Conservation (phyloP, 306 rosid species). For the Boehmeria nivea region DNA sequence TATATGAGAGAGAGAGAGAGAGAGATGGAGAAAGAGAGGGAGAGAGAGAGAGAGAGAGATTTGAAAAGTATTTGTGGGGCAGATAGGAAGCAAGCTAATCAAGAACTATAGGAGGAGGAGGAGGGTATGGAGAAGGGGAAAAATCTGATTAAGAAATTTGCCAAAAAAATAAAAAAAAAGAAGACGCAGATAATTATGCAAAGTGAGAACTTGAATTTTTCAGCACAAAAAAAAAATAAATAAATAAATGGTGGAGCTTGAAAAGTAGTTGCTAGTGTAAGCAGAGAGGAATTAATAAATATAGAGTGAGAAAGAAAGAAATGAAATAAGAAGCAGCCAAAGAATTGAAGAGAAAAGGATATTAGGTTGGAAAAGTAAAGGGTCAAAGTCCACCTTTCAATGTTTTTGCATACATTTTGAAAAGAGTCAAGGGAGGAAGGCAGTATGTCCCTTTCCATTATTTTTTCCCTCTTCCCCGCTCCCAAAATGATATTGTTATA, state of each 20-base stretch:
- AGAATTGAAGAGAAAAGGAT: neutral
- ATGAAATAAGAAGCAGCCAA: slow-evolving; percentile 21
- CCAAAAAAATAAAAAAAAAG: neutral
- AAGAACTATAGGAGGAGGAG: neutral
- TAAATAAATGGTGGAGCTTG: slow-evolving; percentile 13
- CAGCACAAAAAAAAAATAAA: neutral
- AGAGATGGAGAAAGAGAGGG: neutral
- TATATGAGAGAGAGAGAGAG: neutral
- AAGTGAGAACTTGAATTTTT: slow-evolving; percentile 13
- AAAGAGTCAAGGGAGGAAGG: slow-evolving; percentile 60
- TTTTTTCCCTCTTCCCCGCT: neutral
- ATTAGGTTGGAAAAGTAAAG: slow-evolving; percentile 53
- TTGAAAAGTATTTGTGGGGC: slow-evolving; percentile 46
- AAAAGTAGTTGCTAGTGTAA: slow-evolving; percentile 31
- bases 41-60: slow-evolving; percentile 9
- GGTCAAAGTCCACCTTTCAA: slow-evolving; percentile 57
- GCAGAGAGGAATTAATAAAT: neutral
- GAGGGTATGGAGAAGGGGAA: neutral
- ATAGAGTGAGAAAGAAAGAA: neutral
- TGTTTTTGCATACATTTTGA: slow-evolving; percentile 29
- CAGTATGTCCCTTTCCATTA: slow-evolving; percentile 28
- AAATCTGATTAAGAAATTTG: no score
- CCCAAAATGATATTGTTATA: no score
- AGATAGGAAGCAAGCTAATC: neutral
- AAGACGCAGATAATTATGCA: neutral